Percentiles rank a stretch among this genome's conserved stretches.
Evolutionary conservation across 176 grass and related monocot species (phyloP).

Genomic region (Secale cereale): DNA sequence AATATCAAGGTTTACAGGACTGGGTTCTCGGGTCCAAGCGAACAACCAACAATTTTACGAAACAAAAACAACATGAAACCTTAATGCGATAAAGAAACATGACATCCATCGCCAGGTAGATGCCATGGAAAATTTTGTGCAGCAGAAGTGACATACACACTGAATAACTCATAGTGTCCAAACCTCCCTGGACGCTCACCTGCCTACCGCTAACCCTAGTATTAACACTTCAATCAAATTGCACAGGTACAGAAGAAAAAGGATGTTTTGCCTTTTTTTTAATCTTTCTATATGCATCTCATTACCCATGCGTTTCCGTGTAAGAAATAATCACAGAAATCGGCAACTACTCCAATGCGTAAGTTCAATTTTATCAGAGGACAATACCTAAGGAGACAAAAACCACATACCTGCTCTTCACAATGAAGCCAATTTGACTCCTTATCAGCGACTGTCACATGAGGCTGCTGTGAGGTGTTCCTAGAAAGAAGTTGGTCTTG

Average conservation of each 20-base stretch:
- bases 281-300: conserved; percentile 7
- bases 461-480: not conserved
- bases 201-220: not conserved
- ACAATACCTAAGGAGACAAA: not conserved
- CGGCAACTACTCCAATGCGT: no score
- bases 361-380: no score
- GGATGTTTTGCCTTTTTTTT: not conserved
- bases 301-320: not conserved
- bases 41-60: not conserved
- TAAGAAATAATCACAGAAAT: no score
- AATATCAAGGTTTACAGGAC: not conserved
- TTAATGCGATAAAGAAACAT: not conserved
- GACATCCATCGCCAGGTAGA: not conserved
- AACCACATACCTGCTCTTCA: conserved; percentile 36
- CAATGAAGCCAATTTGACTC: conserved; percentile 32
- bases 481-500: not conserved
- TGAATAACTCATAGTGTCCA: not conserved
- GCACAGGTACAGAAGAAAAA: not conserved
- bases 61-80: not conserved
- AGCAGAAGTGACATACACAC: not conserved
- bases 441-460: conserved; percentile 11
- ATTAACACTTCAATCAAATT: conserved; percentile 1
- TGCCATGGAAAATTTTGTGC: not conserved
- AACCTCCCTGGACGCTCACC: not conserved
- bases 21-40: not conserved